These are phyloP conservation scores for Mycosphaerella sp. DNA, from an alignment of 2,329 filamentous ascomycete genomes.

Conservation along the genomic window DNA sequence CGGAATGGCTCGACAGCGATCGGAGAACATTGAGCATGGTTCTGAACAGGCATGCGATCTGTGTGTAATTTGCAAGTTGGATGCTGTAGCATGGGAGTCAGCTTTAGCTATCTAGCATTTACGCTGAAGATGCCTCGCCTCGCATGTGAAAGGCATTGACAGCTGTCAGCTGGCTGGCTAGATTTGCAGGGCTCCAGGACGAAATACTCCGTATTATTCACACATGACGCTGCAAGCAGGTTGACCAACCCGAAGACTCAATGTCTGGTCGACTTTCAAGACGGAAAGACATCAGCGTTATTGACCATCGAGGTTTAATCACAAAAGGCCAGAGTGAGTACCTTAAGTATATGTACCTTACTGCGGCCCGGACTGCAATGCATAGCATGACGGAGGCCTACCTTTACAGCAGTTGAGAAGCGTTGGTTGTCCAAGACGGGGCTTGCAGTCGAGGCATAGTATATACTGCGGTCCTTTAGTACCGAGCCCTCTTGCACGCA, in stretches of 20 bases:
- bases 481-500: too few species aligned
- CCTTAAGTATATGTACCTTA: too few species aligned
- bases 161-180: too few species aligned
- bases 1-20: too few species aligned
- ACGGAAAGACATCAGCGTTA: background rate
- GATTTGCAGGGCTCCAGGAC: background rate
- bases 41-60: background rate
- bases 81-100: background rate
- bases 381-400: background rate
- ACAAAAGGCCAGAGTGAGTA: constrained; percentile 7
- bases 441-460: too few species aligned
- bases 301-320: constrained; percentile 10
- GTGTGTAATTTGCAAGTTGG: background rate
- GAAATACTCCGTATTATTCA: background rate
- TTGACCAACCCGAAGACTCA: background rate
- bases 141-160: too few species aligned
- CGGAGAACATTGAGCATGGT: background rate
- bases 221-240: constrained; percentile 6
- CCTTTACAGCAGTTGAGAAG: too few species aligned
- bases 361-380: background rate
- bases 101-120: background rate
- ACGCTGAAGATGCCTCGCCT: background rate
- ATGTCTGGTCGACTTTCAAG: too few species aligned
- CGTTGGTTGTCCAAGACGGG: too few species aligned
- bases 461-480: too few species aligned